These are phyloP conservation scores for Agrocybe chaxingu DNA, from an alignment of 768 basidiomycete genomes.

Conservation along the genomic window DNA sequence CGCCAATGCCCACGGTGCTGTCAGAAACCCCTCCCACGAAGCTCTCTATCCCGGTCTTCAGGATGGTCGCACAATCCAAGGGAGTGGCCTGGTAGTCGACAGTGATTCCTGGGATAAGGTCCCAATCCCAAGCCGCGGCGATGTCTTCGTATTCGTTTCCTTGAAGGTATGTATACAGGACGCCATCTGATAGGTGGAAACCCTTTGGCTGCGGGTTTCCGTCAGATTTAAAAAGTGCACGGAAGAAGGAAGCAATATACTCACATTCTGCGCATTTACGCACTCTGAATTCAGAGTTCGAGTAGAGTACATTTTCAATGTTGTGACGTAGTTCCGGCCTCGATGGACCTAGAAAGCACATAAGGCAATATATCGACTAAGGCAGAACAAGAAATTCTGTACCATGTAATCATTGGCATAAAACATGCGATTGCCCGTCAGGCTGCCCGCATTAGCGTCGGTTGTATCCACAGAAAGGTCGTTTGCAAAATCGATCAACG, in stretches of 20 bases:
- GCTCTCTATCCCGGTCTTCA: constrained; percentile 41
- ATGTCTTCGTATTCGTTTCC: constrained; percentile 77
- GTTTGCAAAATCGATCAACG: constrained; percentile 35
- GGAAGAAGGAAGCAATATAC: constrained; percentile 6
- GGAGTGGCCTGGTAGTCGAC: constrained; percentile 57
- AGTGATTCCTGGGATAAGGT: constrained; percentile 71
- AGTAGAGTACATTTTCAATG: constrained; percentile 61
- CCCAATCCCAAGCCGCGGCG: constrained; percentile 73
- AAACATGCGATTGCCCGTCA: constrained; percentile 62
- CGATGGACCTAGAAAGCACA: constrained; percentile 52
- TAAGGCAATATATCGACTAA: background rate
- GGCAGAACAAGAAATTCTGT: constrained; percentile 2
- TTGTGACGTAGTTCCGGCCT: constrained; percentile 54
- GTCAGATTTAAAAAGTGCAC: background rate
- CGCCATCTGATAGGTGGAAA: constrained; percentile 69
- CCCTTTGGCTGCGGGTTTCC: constrained; percentile 44
- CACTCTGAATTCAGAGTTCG: constrained; percentile 64
- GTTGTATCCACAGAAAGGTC: constrained; percentile 31
- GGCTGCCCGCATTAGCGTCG: constrained; percentile 52
- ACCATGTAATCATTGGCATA: constrained; percentile 72
- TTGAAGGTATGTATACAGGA: constrained; percentile 56
- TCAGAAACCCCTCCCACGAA: constrained; percentile 70
- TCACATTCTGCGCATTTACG: constrained; percentile 56
- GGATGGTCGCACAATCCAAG: constrained; percentile 43
- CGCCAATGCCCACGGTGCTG: constrained; percentile 51